Percentiles rank a stretch among this genome's conserved stretches.
Evolutionary conservation across 148 eudicot genomes (phyloP).

Genomic region (Amaranthus palmeri): DNA sequence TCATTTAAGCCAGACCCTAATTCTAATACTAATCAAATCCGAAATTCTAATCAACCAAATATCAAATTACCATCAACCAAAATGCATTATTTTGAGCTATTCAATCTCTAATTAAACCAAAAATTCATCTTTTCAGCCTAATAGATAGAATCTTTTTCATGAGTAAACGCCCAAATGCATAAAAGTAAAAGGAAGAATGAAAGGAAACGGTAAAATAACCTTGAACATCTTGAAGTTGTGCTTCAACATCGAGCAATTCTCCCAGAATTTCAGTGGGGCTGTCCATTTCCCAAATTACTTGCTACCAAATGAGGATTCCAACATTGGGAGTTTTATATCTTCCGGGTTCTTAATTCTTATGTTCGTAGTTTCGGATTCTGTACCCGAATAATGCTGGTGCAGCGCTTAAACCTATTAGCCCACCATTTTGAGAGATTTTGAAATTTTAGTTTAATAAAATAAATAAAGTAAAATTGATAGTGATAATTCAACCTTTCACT

Average conservation of each 20-base stretch:
- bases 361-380: too few species aligned
- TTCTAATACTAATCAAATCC: background rate
- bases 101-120: background rate
- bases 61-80: background rate
- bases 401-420: too few species aligned
- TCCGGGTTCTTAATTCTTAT: too few species aligned
- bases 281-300: constrained; percentile 25
- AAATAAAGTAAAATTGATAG: too few species aligned
- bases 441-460: too few species aligned
- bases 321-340: too few species aligned
- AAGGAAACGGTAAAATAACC: constrained; percentile 27
- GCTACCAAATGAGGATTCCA: too few species aligned
- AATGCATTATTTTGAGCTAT: too few species aligned
- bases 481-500: too few species aligned
- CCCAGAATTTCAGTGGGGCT: constrained; percentile 42
- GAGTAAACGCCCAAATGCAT: background rate
- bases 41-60: background rate
- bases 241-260: constrained; percentile 61
- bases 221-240: constrained; percentile 74
- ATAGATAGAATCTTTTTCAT: background rate
- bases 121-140: background rate
- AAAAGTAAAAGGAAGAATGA: background rate
- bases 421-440: too few species aligned
- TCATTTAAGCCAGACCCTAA: background rate
- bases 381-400: too few species aligned